Conservation (phyloP, 2,329 filamentous ascomycete genomes). For the Pseudopyrenochaeta lycopersici region DNA sequence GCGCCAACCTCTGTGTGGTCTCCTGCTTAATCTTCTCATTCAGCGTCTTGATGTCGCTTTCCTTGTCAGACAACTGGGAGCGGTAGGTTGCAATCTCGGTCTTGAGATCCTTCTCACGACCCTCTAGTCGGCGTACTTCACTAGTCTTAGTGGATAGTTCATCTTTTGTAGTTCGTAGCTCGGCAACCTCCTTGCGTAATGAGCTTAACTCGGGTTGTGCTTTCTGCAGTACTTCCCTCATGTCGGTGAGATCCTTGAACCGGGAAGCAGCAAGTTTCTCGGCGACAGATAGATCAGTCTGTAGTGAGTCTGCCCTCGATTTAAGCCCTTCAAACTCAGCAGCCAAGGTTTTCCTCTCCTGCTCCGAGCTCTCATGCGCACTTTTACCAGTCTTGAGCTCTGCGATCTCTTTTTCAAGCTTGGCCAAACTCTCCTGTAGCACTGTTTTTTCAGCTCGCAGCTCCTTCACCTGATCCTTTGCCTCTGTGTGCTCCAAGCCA, state of each 20-base stretch:
- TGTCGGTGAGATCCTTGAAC: slow-evolving; percentile 86
- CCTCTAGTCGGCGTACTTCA: slow-evolving; percentile 80
- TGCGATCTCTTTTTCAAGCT: slow-evolving; percentile 75
- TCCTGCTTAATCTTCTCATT: slow-evolving; percentile 82
- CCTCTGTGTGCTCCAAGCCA: slow-evolving; percentile 84
- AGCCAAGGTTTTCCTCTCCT: slow-evolving; percentile 65
- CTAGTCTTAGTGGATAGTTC: slow-evolving; percentile 71
- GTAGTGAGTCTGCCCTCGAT: slow-evolving; percentile 71
- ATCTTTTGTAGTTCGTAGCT: slow-evolving; percentile 77
- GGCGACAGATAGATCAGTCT: slow-evolving; percentile 85
- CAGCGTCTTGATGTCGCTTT: slow-evolving; percentile 78
- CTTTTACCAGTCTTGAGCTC: slow-evolving; percentile 61
- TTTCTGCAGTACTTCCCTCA: slow-evolving; percentile 82
- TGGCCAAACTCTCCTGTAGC: slow-evolving; percentile 70
- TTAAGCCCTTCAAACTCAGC: slow-evolving; percentile 77
- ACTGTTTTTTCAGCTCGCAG: slow-evolving; percentile 74
- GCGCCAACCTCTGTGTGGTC: slow-evolving; percentile 72
- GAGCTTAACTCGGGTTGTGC: slow-evolving; percentile 85
- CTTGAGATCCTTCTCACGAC: slow-evolving; percentile 81
- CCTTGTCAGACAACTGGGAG: slow-evolving; percentile 75
- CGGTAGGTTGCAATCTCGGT: slow-evolving; percentile 76
- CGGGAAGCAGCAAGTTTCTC: slow-evolving; percentile 86
- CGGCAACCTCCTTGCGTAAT: slow-evolving; percentile 78
- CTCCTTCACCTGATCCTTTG: slow-evolving; percentile 77
- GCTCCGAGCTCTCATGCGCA: slow-evolving; percentile 58